phyloP scores from a whole-genome alignment of 1,284 basidiomycete species.

The Exsudoporus floridanus region DNA sequence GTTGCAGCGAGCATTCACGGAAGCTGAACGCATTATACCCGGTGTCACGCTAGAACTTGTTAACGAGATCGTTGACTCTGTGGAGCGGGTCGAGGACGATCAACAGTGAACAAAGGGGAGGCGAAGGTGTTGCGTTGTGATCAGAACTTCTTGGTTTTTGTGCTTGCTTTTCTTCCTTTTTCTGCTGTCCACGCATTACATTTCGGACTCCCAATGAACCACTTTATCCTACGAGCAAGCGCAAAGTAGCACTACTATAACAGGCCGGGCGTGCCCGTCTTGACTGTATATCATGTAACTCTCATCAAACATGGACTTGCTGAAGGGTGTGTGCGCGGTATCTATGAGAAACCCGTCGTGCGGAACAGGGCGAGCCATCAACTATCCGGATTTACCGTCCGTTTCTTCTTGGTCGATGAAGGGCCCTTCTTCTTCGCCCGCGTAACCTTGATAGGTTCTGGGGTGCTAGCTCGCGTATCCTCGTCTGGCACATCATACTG shows the following conservation, averaged over 20 bases:
- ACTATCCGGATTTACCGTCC: slow-evolving; percentile 37
- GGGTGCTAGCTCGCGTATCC: slow-evolving; percentile 53
- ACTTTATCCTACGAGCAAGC: slow-evolving; percentile 14
- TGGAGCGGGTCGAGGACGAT: slow-evolving; percentile 82
- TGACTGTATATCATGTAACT: slow-evolving; percentile 25
- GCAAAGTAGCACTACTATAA: slow-evolving; percentile 22
- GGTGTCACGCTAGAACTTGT: slow-evolving; percentile 80
- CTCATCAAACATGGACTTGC: slow-evolving; percentile 6
- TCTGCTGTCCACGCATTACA: slow-evolving; percentile 14
- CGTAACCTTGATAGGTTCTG: slow-evolving; percentile 73
- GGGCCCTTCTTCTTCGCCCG: slow-evolving; percentile 68
- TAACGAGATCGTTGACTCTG: slow-evolving; percentile 87
- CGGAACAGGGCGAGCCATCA: slow-evolving; percentile 4
- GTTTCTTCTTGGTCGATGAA: slow-evolving; percentile 62
- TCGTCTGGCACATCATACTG: slow-evolving; percentile 57
- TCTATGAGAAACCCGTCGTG: neutral
- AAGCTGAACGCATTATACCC: slow-evolving; percentile 86
- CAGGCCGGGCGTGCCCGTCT: slow-evolving; percentile 13
- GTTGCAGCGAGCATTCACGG: slow-evolving; percentile 86
- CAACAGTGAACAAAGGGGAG: slow-evolving; percentile 17
- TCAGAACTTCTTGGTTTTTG: slow-evolving; percentile 5
- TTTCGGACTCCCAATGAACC: slow-evolving; percentile 16
- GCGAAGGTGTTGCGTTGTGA: neutral
- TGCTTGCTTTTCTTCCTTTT: slow-evolving; percentile 14
- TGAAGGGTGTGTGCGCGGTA: neutral